A percentile compares a stretch with the other conserved stretches of the same genome.
These are phyloP conservation scores for Podospora australis DNA, from an alignment of 495 filamentous ascomycete genomes.

Conservation along the genomic window DNA sequence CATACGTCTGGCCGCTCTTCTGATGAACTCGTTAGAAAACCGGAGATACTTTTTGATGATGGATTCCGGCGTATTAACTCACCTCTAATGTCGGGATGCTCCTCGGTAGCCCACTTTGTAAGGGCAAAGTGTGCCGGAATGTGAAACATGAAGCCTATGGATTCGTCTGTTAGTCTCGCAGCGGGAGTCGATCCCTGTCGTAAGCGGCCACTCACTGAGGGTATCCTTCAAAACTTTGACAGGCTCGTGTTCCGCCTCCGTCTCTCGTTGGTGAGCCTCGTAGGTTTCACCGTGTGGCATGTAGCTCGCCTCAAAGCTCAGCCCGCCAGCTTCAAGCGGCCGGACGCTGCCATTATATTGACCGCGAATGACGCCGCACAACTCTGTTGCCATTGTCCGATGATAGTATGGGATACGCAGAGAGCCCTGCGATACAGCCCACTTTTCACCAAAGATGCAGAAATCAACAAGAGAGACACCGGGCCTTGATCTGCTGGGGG, in stretches of 20 bases:
- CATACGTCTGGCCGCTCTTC: constrained; percentile 4
- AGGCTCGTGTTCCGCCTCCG: constrained; percentile 2
- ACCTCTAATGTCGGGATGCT: constrained; percentile 19
- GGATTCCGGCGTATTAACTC: neutral
- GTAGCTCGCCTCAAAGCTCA: constrained; percentile 43
- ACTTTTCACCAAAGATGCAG: constrained; percentile 68
- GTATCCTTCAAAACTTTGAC: constrained; percentile 8
- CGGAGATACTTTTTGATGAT: neutral
- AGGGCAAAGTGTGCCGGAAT: constrained; percentile 18
- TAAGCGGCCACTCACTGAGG: constrained; percentile 8
- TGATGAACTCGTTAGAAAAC: neutral
- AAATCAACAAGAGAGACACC: constrained; percentile 68
- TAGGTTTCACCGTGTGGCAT: constrained; percentile 26
- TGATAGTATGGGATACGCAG: constrained; percentile 71
- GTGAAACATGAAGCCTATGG: constrained; percentile 25
- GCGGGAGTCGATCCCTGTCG: neutral
- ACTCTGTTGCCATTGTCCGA: constrained; percentile 59
- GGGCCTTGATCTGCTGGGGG: constrained; percentile 46
- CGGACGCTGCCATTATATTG: constrained; percentile 53
- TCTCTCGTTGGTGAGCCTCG: constrained; percentile 8
- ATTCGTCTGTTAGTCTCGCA: neutral
- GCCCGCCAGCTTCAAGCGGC: constrained; percentile 49
- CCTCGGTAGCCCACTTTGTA: constrained; percentile 18
- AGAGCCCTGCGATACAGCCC: constrained; percentile 59
- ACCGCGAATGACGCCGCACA: constrained; percentile 53